Percentiles rank a stretch among this genome's conserved stretches.
These are phyloP conservation scores for Coemansia sp. DNA, from an alignment of 192 early-diverging fungal species.

Conservation along the genomic window DNA sequence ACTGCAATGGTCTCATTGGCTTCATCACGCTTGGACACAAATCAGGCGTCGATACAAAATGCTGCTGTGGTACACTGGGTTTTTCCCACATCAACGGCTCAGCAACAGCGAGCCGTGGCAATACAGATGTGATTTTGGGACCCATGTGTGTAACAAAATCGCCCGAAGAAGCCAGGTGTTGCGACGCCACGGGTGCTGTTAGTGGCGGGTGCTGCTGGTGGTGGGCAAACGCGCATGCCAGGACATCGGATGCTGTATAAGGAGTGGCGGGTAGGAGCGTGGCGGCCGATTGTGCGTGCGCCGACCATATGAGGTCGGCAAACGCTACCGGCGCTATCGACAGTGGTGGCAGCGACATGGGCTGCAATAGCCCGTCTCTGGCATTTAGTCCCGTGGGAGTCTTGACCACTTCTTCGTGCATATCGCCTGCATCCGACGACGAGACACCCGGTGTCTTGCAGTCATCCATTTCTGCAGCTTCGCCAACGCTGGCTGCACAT, in stretches of 20 bases:
- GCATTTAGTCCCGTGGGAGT: neutral
- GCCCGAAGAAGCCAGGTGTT: neutral
- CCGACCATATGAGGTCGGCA: neutral
- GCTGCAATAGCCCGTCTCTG: constrained; percentile 5
- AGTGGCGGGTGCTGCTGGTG: constrained; percentile 11
- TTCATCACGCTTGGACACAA: too few species aligned
- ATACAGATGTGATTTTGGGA: constrained; percentile 2
- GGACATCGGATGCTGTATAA: neutral
- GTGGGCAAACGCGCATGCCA: neutral
- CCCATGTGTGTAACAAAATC: constrained; percentile 1
- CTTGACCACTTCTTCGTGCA: neutral
- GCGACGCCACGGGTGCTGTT: constrained; percentile 17
- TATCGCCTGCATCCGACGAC: neutral
- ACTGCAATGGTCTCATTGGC: neutral
- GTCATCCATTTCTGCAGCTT: neutral
- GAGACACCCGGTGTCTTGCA: neutral
- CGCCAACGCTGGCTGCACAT: too few species aligned
- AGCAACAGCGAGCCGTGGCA: constrained; percentile 5
- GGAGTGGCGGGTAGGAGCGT: constrained; percentile 3
- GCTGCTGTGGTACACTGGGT: neutral
- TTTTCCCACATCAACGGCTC: neutral
- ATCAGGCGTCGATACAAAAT: neutral
- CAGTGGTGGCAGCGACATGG: constrained; percentile 4
- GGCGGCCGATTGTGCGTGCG: neutral
- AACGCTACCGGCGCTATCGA: constrained; percentile 5